Conservation (phyloP, 345 rosid species). For the Syzygium oleosum region DNA sequence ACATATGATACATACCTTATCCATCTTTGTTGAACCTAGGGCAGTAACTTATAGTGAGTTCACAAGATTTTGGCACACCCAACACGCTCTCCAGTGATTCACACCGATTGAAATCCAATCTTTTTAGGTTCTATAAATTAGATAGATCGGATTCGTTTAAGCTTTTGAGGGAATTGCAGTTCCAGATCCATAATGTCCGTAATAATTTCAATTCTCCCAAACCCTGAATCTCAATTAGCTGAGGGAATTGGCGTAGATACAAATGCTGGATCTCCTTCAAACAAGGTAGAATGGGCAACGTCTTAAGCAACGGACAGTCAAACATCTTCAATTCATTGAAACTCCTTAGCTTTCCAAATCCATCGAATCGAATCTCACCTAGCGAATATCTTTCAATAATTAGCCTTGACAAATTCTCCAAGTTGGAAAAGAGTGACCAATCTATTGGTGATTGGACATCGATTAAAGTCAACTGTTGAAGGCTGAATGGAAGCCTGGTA, state of each 20-base stretch:
- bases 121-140: background rate
- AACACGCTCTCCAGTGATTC: background rate
- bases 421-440: background rate
- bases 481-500: background rate
- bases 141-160: background rate
- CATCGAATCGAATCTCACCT: background rate
- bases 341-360: background rate
- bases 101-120: background rate
- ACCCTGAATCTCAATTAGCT: background rate
- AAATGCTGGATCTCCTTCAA: background rate
- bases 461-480: background rate
- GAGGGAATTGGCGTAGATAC: background rate
- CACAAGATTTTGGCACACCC: background rate
- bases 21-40: background rate
- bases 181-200: background rate
- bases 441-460: background rate
- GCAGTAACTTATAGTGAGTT: background rate
- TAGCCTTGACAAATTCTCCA: background rate
- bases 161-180: background rate
- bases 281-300: background rate
- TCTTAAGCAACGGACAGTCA: background rate
- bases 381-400: background rate
- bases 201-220: background rate
- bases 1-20: background rate
- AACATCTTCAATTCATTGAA: background rate